A percentile compares a stretch with the other conserved stretches of the same genome.
Evolutionary conservation across 441 rosid species (phyloP).

Genomic region (Euphorbia corollata): DNA sequence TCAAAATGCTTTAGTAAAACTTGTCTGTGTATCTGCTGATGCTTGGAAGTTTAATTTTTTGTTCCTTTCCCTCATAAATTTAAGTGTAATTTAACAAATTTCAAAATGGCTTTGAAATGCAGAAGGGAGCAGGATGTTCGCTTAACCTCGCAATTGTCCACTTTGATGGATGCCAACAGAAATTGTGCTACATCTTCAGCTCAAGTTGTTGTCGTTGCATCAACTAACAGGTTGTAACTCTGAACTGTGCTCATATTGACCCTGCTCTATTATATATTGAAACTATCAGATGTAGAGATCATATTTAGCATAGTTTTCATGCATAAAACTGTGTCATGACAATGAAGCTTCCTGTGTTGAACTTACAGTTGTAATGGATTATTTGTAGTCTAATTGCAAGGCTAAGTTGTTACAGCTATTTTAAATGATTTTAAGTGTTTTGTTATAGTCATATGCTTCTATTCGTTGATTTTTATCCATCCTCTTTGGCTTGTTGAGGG

Average conservation of each 20-base stretch:
- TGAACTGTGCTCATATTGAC: slow-evolving; percentile 3
- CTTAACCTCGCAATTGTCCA: slow-evolving; percentile 60
- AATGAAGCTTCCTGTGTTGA: not conserved
- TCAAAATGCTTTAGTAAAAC: not conserved
- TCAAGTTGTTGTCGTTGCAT: slow-evolving; percentile 70
- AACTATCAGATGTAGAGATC: not conserved
- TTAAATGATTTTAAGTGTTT: not conserved
- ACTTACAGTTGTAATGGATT: not conserved
- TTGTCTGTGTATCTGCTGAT: not conserved
- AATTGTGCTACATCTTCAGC: slow-evolving; percentile 38
- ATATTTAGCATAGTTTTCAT: not conserved
- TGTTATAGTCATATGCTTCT: not conserved
- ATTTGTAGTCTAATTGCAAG: not conserved
- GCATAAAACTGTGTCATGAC: not conserved
- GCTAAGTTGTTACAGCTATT: not conserved
- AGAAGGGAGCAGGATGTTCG: slow-evolving; percentile 82
- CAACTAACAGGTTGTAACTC: slow-evolving; percentile 69
- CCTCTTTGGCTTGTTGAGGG: slow-evolving; percentile 1
- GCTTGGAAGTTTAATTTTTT: not conserved
- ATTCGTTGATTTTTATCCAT: not conserved
- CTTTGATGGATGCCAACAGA: slow-evolving; percentile 73
- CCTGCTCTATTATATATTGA: not conserved
- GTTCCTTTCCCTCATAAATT: not conserved
- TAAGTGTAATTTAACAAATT: not conserved
- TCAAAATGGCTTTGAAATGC: slow-evolving; percentile 31